These are phyloP conservation scores for Pisolithus microcarpus DNA, from an alignment of 768 basidiomycete genomes.

Conservation along the genomic window DNA sequence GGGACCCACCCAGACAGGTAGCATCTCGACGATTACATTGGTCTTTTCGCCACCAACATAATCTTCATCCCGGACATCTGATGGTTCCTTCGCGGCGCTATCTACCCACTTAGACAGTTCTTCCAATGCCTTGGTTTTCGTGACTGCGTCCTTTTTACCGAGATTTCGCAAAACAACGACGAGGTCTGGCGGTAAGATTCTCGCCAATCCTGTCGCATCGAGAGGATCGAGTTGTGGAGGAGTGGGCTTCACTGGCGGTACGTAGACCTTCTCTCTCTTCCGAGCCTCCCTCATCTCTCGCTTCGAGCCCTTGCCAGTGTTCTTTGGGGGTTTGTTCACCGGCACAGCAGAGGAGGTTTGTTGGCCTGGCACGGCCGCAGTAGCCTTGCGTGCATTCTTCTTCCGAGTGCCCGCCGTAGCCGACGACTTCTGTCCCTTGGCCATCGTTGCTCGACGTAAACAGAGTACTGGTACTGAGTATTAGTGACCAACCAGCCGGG, in stretches of 20 bases:
- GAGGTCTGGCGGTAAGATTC: slow-evolving; percentile 70
- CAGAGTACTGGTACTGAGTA: too few species aligned
- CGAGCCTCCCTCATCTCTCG: slow-evolving; percentile 59
- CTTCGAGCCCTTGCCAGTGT: slow-evolving; percentile 34
- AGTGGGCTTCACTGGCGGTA: slow-evolving; percentile 75
- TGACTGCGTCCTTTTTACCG: slow-evolving; percentile 85
- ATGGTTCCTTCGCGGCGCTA: slow-evolving; percentile 36
- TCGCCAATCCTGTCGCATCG: slow-evolving; percentile 73
- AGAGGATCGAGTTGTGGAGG: slow-evolving; percentile 77
- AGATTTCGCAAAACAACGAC: slow-evolving; percentile 74
- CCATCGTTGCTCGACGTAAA: slow-evolving; percentile 28
- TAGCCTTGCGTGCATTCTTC: slow-evolving; percentile 81
- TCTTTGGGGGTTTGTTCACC: slow-evolving; percentile 36
- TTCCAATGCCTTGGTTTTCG: slow-evolving; percentile 78
- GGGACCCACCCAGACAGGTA: slow-evolving; percentile 84
- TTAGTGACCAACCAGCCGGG: too few species aligned
- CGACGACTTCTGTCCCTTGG: slow-evolving; percentile 59
- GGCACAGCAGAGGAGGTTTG: slow-evolving; percentile 32
- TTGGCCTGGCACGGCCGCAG: slow-evolving; percentile 18
- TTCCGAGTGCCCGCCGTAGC: slow-evolving; percentile 84
- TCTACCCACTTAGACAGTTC: slow-evolving; percentile 71
- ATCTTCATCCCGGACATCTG: slow-evolving; percentile 16
- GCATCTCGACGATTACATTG: slow-evolving; percentile 43
- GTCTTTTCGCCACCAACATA: slow-evolving; percentile 11
- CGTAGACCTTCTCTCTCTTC: slow-evolving; percentile 76